Percentiles rank a stretch among this genome's conserved stretches.
phyloP scores from a whole-genome alignment of 169 alveolate genomes.

The Plasmodium ovale region DNA sequence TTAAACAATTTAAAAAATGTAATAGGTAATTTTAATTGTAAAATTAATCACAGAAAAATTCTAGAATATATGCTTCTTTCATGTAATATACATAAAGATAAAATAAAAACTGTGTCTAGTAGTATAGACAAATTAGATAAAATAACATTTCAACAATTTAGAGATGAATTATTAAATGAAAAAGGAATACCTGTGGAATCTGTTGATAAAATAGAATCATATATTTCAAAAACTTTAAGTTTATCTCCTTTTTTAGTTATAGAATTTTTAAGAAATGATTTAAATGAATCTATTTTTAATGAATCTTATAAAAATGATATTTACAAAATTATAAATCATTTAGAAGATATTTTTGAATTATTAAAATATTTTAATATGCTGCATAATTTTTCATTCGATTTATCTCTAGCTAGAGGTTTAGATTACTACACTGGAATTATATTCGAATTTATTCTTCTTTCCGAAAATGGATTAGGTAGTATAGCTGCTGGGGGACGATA shows the following conservation, averaged over 20 bases:
- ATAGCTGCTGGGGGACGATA: constrained; percentile 99
- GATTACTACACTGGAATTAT: constrained; percentile 98
- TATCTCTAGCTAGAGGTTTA: constrained; percentile 96
- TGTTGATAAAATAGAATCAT: constrained; percentile 89
- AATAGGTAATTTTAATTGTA: constrained; percentile 90
- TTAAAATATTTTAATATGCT: constrained; percentile 75
- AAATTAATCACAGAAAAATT: constrained; percentile 93
- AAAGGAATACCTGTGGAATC: constrained; percentile 91
- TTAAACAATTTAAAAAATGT: constrained; percentile 84
- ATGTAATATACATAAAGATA: constrained; percentile 91
- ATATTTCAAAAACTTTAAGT: constrained; percentile 88
- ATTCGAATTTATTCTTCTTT: constrained; percentile 94
- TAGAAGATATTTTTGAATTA: constrained; percentile 80
- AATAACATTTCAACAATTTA: constrained; percentile 94
- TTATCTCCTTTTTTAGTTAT: constrained; percentile 84
- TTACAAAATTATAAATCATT: constrained; percentile 29
- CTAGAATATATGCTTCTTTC: constrained; percentile 92
- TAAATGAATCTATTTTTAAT: constrained; percentile 59
- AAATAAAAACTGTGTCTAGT: constrained; percentile 93
- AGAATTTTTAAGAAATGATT: constrained; percentile 81
- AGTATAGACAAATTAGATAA: constrained; percentile 97
- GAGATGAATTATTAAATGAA: constrained; percentile 91
- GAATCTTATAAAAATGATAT: constrained; percentile 76
- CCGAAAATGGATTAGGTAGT: constrained; percentile 92
- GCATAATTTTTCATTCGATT: constrained; percentile 87